phyloP scores from a whole-genome alignment of 352 stramenopile genomes.

The Elongisporangium prolatum region DNA sequence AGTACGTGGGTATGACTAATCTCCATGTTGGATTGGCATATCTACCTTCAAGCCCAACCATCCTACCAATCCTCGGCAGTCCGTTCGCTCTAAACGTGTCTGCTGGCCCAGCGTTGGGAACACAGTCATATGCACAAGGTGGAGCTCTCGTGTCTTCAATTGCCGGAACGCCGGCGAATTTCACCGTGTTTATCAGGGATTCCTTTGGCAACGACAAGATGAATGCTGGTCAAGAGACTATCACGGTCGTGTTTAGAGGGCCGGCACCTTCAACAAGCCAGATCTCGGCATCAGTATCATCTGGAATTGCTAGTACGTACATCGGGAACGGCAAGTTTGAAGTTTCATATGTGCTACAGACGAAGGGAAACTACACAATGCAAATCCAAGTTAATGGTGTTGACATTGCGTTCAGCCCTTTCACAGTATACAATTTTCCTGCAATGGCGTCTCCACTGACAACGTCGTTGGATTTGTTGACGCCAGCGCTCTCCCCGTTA shows the following conservation, averaged over 20 bases:
- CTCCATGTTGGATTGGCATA: constrained; percentile 27
- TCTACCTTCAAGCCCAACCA: background rate
- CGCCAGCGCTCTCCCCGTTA: constrained; percentile 16
- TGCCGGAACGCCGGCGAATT: constrained; percentile 37
- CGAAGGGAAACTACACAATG: constrained; percentile 44
- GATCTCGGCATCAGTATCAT: constrained; percentile 11
- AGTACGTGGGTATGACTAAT: constrained; percentile 28
- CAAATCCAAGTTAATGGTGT: constrained; percentile 37
- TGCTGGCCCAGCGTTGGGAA: constrained; percentile 45
- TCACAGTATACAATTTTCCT: constrained; percentile 54
- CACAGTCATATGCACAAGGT: constrained; percentile 31
- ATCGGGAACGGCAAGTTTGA: constrained; percentile 25
- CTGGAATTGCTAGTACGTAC: constrained; percentile 24
- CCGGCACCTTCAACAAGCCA: constrained; percentile 17
- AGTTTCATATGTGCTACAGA: constrained; percentile 34
- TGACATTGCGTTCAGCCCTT: constrained; percentile 38
- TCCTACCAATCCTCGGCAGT: constrained; percentile 26
- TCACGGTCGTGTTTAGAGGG: constrained; percentile 31
- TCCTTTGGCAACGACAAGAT: constrained; percentile 54
- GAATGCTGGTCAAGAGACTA: constrained; percentile 43
- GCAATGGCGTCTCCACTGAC: constrained; percentile 29
- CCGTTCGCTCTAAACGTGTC: constrained; percentile 46
- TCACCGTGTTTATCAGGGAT: constrained; percentile 52
- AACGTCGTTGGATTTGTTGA: constrained; percentile 46
- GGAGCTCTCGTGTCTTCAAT: constrained; percentile 45